Percentiles rank a stretch among this genome's conserved stretches.
These are phyloP conservation scores for Papilionanthe hybrid DNA, from an alignment of 116 monocot genomes.

Conservation along the genomic window DNA sequence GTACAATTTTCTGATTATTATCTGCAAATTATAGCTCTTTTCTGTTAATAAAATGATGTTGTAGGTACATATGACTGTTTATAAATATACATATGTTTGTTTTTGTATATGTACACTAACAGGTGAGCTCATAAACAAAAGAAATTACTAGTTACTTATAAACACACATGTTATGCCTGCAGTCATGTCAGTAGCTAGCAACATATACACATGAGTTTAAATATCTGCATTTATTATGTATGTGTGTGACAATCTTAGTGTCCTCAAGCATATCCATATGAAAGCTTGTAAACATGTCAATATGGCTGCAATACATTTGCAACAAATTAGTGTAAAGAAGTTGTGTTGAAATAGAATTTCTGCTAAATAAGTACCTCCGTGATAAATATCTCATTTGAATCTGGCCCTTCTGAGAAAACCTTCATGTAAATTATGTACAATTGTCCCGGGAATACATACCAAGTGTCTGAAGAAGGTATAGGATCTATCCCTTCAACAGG, in stretches of 20 bases:
- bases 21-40: no score
- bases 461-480: slow-evolving; percentile 37
- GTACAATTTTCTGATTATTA: no score
- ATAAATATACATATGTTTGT: not conserved
- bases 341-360: not conserved
- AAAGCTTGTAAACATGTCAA: not conserved
- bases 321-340: not conserved
- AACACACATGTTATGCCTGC: not conserved
- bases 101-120: not conserved
- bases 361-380: slow-evolving; percentile 58
- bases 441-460: slow-evolving; percentile 81
- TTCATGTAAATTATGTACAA: slow-evolving; percentile 60
- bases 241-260: not conserved
- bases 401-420: slow-evolving; percentile 57
- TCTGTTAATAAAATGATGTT: no score
- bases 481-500: slow-evolving; percentile 26
- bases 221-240: not conserved
- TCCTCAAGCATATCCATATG: not conserved
- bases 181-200: not conserved
- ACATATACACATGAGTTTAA: not conserved
- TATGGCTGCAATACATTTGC: not conserved
- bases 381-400: slow-evolving; percentile 62
- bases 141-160: not conserved
- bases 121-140: not conserved
- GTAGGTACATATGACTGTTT: no score